Conservation (phyloP, 768 basidiomycete species). For the Trametes cingulata region DNA sequence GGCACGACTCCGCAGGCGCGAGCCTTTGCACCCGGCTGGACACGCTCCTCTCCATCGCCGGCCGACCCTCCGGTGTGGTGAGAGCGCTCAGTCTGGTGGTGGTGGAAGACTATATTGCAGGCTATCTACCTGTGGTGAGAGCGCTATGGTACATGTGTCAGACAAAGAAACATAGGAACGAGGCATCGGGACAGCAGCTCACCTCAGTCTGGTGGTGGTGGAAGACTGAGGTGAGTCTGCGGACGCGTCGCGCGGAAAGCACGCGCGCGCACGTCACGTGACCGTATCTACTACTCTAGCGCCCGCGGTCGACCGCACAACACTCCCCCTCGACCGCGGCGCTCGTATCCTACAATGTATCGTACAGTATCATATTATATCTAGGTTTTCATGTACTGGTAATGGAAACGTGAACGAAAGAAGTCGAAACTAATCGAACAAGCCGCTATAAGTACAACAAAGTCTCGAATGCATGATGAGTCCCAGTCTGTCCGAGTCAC, state of each 20-base stretch:
- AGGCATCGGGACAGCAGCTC: background rate
- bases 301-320: background rate
- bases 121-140: background rate
- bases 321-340: background rate
- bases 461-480: no score
- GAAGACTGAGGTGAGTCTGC: background rate
- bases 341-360: no score
- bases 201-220: background rate
- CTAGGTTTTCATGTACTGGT: background rate
- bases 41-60: no score
- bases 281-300: background rate
- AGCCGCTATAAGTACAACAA: no score
- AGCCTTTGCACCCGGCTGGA: no score
- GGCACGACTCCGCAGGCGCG: no score
- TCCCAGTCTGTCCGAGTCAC: no score
- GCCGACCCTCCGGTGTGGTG: background rate
- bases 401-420: no score
- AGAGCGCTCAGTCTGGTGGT: background rate
- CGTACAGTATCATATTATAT: background rate
- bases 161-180: background rate
- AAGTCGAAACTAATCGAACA: no score
- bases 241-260: background rate
- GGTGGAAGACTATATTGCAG: background rate
- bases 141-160: background rate
- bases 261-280: background rate